Base-by-base conservation (phyloP, 2,329 filamentous ascomycete species). In the Alternaria tenuissima region DNA sequence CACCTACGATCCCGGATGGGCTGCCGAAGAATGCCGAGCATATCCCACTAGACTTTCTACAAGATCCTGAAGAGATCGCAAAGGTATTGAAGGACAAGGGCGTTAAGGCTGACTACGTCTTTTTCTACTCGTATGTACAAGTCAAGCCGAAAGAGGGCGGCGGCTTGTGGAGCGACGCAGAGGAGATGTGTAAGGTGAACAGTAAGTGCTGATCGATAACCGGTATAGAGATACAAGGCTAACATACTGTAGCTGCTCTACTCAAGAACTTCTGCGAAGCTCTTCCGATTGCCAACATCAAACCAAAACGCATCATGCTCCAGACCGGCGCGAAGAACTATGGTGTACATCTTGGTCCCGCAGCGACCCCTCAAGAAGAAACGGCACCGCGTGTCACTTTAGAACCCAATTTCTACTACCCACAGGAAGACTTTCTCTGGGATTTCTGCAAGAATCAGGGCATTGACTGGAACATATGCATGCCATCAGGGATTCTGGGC, bases 71-170 rank as follows among this genome's bases (percentile, higher is more conserved):
- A n/a, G 72, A 77, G 20, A 81, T 81, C 30, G 78, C 79, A 0
- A 36, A 61, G 3, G 68, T 74, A 0, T 57, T 81, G 49, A 74
- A 75, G 57, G 65, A 74, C 24, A 74, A 75, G 16, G 65, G 70
- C 0, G 76, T 81, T 3, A 70, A 69, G 62, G 75, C 68, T 3
- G 81, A 82, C 61, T 80, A 86, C 63, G 75, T 85, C 20, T 86
- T 86, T 72, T 87, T 85, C 76, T 86, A 82, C 59, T 83, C 83
- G 2, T 86, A 86, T 74, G 76, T 85, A n/a, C 84, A 86, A 62
- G 80, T 80, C 0, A 72, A 78, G 30, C 83, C 83, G 1, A 82
- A 82, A 56, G 73, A 77, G 16, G 81, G 81, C 2, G 73, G 75
- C 14, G 75, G 78, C 1, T 68, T 84, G 9, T 86, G 84, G 83